Evolutionary conservation across 768 basidiomycete genomes (phyloP).

Genomic region (Ephemerocybe angulata): DNA sequence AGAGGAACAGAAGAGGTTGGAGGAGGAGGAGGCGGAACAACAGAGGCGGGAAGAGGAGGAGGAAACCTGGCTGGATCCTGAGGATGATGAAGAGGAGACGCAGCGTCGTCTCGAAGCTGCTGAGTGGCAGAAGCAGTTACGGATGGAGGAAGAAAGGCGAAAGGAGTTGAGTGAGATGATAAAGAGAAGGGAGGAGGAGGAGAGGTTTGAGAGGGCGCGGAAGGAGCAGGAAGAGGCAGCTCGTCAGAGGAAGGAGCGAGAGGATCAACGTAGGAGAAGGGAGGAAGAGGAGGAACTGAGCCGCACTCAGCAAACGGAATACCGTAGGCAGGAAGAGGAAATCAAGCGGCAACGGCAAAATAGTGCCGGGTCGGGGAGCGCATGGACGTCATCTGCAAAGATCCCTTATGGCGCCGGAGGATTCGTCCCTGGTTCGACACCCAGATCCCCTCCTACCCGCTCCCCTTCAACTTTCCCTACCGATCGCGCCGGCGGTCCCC

Average conservation of each 20-base stretch:
- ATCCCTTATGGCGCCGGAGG: background rate
- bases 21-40: conserved; percentile 21
- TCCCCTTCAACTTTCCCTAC: conserved; percentile 16
- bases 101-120: conserved; percentile 10
- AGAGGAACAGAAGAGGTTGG: conserved; percentile 25
- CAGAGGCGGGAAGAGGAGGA: conserved; percentile 22
- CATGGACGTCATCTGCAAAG: conserved; percentile 18
- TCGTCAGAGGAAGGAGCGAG: background rate
- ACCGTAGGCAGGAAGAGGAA: conserved; percentile 41
- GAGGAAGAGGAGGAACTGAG: conserved; percentile 26
- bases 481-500: conserved; percentile 18
- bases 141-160: conserved; percentile 8
- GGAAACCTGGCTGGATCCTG: conserved; percentile 16
- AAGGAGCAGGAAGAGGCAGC: conserved; percentile 19
- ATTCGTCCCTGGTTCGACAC: conserved; percentile 13
- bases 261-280: conserved; percentile 20
- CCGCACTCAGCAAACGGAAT: conserved; percentile 36
- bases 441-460: conserved; percentile 21
- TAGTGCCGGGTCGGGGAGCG: conserved; percentile 33
- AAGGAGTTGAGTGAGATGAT: conserved; percentile 14
- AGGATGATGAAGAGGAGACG: conserved; percentile 21
- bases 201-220: conserved; percentile 17
- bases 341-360: conserved; percentile 42
- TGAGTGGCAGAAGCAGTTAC: conserved; percentile 14
- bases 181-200: conserved; percentile 12